These are phyloP conservation scores for Lipomyces anomalus DNA, from an alignment of 805 yeast species.

Conservation along the genomic window DNA sequence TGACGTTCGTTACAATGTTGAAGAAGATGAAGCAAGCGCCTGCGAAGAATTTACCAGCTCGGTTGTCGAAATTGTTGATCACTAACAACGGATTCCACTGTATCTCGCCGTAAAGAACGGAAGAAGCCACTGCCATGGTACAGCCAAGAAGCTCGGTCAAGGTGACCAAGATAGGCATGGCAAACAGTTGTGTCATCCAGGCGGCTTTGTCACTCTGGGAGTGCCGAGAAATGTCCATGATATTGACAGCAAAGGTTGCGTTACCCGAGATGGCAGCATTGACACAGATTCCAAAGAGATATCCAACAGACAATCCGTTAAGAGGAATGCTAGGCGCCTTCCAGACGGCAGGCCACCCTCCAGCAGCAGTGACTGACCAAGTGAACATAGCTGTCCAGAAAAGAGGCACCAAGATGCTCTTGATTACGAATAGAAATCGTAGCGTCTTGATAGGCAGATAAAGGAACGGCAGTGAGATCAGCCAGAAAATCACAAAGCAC, in stretches of 20 bases:
- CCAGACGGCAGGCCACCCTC: too few relatives aligned
- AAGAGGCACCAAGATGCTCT: conserved; percentile 69
- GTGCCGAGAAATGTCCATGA: conserved; percentile 46
- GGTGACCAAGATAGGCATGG: conserved; percentile 12
- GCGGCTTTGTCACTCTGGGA: conserved; percentile 35
- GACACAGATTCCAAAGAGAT: conserved; percentile 73
- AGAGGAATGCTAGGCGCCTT: conserved; percentile 45
- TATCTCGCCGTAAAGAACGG: conserved; percentile 17
- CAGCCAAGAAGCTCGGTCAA: conserved; percentile 20
- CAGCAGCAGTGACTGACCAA: too few relatives aligned
- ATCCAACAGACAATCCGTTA: conserved; percentile 57
- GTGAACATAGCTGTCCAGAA: conserved; percentile 69
- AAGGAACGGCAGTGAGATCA: conserved; percentile 69
- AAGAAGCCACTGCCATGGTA: conserved; percentile 19
- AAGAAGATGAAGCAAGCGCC: conserved; percentile 43
- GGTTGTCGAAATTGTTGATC: conserved; percentile 20
- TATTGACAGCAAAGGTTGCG: conserved; percentile 42
- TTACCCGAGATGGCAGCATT: conserved; percentile 19
- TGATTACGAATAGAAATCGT: conserved; percentile 77
- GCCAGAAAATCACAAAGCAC: conserved; percentile 77
- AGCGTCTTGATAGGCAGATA: conserved; percentile 80
- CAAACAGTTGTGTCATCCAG: conserved; percentile 29
- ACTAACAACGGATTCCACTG: conserved; percentile 22
- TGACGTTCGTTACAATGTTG: conserved; percentile 67
- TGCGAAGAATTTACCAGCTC: conserved; percentile 35